A percentile compares a stretch with the other conserved stretches of the same genome.
phyloP scores from a whole-genome alignment of 2,329 filamentous ascomycete genomes.

The Cladosporium austrohemisphaericum region DNA sequence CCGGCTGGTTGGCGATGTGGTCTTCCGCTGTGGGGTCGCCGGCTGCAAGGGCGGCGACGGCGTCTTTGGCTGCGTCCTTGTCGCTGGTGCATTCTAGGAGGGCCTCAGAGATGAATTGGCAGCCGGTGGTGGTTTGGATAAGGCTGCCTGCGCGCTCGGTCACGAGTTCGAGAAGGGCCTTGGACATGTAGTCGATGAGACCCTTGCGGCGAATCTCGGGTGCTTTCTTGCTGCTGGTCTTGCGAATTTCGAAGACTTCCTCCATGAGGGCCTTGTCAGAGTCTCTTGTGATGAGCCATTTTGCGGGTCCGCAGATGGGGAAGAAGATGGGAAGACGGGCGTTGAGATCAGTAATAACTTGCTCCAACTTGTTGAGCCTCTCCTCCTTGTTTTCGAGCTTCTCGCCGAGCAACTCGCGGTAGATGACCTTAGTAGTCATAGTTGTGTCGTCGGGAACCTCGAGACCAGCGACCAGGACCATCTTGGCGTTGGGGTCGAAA shows the following conservation, averaged over 20 bases:
- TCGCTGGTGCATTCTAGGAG: conserved; percentile 73
- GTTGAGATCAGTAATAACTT: conserved; percentile 65
- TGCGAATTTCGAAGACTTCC: conserved; percentile 74
- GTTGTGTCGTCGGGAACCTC: conserved; percentile 95
- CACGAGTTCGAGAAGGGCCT: conserved; percentile 71
- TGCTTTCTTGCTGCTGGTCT: conserved; percentile 90
- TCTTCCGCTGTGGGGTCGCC: conserved; percentile 41
- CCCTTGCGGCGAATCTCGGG: conserved; percentile 70
- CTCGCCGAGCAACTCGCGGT: conserved; percentile 76
- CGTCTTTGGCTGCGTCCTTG: conserved; percentile 56
- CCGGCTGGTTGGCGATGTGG: conserved; percentile 60
- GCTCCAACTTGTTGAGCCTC: conserved; percentile 53
- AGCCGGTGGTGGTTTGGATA: conserved; percentile 73
- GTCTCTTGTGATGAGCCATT: conserved; percentile 60
- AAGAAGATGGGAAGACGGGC: conserved; percentile 70
- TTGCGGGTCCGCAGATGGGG: conserved; percentile 64
- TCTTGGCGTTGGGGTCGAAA: conserved; percentile 71
- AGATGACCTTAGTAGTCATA: conserved; percentile 77
- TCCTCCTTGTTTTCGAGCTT: conserved; percentile 46
- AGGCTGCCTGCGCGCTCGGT: conserved; percentile 64
- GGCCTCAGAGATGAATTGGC: conserved; percentile 79
- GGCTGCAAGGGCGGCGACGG: conserved; percentile 51
- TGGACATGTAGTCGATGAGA: conserved; percentile 69
- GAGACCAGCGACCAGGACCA: conserved; percentile 77
- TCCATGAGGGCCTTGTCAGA: conserved; percentile 65